Evolutionary conservation across 108 stramenopile species (phyloP).

Genomic region (Pseudonitzschia pungens): DNA sequence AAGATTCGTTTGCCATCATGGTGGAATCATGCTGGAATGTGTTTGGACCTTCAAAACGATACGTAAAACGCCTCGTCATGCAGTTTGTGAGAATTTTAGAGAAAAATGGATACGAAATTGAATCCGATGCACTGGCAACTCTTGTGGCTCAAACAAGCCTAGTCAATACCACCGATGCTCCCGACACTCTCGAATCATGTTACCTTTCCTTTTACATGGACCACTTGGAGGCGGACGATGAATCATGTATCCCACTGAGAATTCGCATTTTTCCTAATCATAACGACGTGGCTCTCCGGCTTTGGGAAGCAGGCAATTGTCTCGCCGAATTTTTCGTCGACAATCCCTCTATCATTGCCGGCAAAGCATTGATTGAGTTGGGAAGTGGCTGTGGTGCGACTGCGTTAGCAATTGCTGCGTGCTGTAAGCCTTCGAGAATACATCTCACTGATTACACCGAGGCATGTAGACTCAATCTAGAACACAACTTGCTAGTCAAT

Average conservation of each 20-base stretch:
- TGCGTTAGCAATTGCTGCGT: slow-evolving; percentile 53
- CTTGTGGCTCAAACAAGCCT: slow-evolving; percentile 27
- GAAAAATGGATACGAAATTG: slow-evolving; percentile 3
- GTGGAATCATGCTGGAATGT: slow-evolving; percentile 25
- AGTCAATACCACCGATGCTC: slow-evolving; percentile 16
- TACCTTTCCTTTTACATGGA: slow-evolving; percentile 46
- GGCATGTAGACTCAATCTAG: slow-evolving; percentile 54
- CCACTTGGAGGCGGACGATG: neutral
- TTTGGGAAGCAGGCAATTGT: slow-evolving; percentile 77
- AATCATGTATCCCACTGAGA: slow-evolving; percentile 9
- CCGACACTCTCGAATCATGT: slow-evolving; percentile 40
- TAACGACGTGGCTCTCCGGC: slow-evolving; percentile 69
- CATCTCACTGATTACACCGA: slow-evolving; percentile 74
- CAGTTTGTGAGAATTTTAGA: slow-evolving; percentile 41
- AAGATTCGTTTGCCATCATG: slow-evolving; percentile 32
- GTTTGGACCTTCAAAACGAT: slow-evolving; percentile 44
- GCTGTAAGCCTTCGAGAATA: slow-evolving; percentile 34
- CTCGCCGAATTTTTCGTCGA: slow-evolving; percentile 60
- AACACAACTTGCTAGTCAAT: slow-evolving; percentile 57
- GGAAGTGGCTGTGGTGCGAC: slow-evolving; percentile 75
- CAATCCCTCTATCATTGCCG: slow-evolving; percentile 27
- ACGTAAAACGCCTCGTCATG: slow-evolving; percentile 38
- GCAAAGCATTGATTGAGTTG: slow-evolving; percentile 50
- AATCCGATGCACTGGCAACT: slow-evolving; percentile 39
- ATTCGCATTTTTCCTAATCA: slow-evolving; percentile 66